phyloP scores from a whole-genome alignment of 495 filamentous ascomycete genomes.

The Thozetella sp. region DNA sequence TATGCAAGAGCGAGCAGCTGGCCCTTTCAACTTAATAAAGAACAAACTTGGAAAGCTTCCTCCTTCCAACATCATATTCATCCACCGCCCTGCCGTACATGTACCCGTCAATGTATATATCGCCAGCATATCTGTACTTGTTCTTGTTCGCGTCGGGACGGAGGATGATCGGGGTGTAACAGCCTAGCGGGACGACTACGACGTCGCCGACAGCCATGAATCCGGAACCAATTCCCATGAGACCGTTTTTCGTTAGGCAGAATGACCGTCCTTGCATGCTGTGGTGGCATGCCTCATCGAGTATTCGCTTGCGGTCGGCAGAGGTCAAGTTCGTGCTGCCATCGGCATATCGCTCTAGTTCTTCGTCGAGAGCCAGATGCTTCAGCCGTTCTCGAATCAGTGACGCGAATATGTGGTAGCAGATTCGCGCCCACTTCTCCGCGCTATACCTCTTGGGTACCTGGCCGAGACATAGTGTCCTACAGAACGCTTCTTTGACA shows the following conservation, averaged over 20 bases:
- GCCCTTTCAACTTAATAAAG: no score
- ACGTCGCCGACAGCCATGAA: constrained; percentile 19
- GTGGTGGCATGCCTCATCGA: background rate
- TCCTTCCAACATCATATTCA: constrained; percentile 4
- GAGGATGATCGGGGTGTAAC: constrained; percentile 25
- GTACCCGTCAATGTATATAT: constrained; percentile 27
- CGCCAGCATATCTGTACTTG: constrained; percentile 21
- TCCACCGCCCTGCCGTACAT: constrained; percentile 21
- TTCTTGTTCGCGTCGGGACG: no score
- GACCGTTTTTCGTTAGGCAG: constrained; percentile 3
- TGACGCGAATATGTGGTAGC: constrained; percentile 22
- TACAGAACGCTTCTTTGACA: constrained; percentile 20
- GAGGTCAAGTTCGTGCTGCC: background rate
- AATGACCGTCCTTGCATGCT: constrained; percentile 9
- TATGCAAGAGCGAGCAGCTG: no score
- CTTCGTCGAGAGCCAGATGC: constrained; percentile 12
- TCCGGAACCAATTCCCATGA: constrained; percentile 22
- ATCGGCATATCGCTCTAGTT: constrained; percentile 9
- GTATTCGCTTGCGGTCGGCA: background rate
- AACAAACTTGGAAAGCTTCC: constrained; percentile 6
- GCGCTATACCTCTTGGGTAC: constrained; percentile 2
- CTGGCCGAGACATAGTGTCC: constrained; percentile 21
- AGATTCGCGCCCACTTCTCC: constrained; percentile 10
- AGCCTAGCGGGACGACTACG: constrained; percentile 25
- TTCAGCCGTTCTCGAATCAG: constrained; percentile 18